Base-by-base conservation (phyloP, 495 filamentous ascomycete species). In the Podospora australis region DNA sequence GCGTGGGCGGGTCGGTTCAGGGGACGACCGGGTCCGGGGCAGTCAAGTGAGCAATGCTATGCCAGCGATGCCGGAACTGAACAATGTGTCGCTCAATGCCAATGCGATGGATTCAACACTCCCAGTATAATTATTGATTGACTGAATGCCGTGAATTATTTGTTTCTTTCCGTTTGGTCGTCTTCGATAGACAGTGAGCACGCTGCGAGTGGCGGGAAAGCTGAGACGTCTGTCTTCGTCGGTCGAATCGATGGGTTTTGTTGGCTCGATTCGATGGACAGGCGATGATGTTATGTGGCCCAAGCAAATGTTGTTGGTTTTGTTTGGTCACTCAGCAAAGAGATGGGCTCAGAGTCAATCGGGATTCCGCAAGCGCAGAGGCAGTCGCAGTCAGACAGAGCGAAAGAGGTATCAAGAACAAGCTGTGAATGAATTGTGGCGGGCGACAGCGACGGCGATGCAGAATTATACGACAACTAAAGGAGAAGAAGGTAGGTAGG, bases 401-500 rank as follows among this genome's bases (percentile, higher is more conserved):
- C 16, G 25, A 26, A 42, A 2, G 16, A 22, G 23, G 20, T 8
- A 6, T 13, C 9, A 22, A 21, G 32, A 39, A 22, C 36, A 61
- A 60, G 61, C 56, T 58, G 53, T 56, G 46, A 47, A 58, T 53
- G 57, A 35, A 54, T 51, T 26, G 42, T 29, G 35, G 24, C 39
- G 38, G 36, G 61, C 63, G 54, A 64, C 49, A 52, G 60, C 58
- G 56, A 58, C 60, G 65, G 54, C 56, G 58, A 36, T 49, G 35
- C 52, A 54, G 52, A 58, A 53, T 52, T 55, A 58, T 54, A 62
- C 53, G 52, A 48, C 47, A 43, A 43, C 40, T 43, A 28, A 39
- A 47, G 35, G 42, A 41, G 44, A 26, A 29, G 16, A 17, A 17
- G 14, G 32, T 16, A 16, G 32, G 9, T 36, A 8, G 32, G 32